A percentile compares a stretch with the other conserved stretches of the same genome.
phyloP scores from a whole-genome alignment of 208 protist genomes.

The Vickermania ingenoplastis region DNA sequence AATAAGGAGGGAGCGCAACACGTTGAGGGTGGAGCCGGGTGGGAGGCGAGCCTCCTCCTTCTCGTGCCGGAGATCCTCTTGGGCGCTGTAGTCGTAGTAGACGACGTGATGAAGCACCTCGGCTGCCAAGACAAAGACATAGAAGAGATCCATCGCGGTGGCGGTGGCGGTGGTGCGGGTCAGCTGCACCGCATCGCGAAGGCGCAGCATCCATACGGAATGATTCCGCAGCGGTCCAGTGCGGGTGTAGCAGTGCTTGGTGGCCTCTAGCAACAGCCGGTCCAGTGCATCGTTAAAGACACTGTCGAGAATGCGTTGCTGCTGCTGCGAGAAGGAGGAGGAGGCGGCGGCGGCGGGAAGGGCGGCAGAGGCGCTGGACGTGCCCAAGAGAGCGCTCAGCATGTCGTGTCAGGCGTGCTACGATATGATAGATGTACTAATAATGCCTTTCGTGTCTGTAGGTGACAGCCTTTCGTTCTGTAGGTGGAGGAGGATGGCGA shows the following conservation, averaged over 20 bases:
- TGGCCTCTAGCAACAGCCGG: conserved; percentile 21
- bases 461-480: no score
- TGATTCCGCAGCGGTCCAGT: neutral
- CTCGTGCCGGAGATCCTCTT: neutral
- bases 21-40: neutral
- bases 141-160: conserved; percentile 21
- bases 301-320: neutral
- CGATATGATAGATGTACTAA: no score
- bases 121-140: conserved; percentile 17
- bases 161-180: conserved; percentile 12
- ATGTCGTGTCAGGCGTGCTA: no score
- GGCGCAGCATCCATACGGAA: conserved; percentile 8
- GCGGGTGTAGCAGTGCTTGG: conserved; percentile 9
- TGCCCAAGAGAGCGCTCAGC: no score
- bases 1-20: conserved; percentile 27
- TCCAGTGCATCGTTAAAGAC: conserved; percentile 31
- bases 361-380: neutral
- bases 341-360: neutral
- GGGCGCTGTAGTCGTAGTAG: conserved; percentile 3
- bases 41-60: neutral
- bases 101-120: neutral
- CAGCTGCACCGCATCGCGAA: conserved; percentile 28
- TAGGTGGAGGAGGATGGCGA: no score
- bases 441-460: no score
- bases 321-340: no score